These are phyloP conservation scores for Tetracladium setigerum DNA, from an alignment of 495 filamentous ascomycete species.

Conservation along the genomic window DNA sequence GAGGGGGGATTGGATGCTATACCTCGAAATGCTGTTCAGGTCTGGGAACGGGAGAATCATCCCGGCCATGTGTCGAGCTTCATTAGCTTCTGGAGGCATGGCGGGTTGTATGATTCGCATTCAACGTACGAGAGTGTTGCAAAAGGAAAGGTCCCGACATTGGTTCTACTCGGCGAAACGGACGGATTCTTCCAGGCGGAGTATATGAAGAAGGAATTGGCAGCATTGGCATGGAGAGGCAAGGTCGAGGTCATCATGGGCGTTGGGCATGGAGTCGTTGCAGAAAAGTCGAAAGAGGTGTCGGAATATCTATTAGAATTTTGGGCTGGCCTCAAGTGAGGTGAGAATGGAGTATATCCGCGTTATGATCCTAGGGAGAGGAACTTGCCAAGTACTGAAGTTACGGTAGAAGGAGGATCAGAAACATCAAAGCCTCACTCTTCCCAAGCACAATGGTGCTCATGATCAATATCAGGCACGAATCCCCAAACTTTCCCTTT, in stretches of 20 bases:
- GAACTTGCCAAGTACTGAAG: too few species aligned
- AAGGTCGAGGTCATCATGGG: slow-evolving; percentile 22
- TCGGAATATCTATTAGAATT: slow-evolving; percentile 9
- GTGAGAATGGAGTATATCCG: too few species aligned
- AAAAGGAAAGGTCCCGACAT: slow-evolving; percentile 15
- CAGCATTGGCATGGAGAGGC: slow-evolving; percentile 6
- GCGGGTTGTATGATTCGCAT: slow-evolving; percentile 32
- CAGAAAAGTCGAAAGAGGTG: slow-evolving; percentile 19
- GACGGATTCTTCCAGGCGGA: slow-evolving; percentile 28
- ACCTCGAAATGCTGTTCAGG: slow-evolving; percentile 28
- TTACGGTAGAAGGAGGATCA: too few species aligned
- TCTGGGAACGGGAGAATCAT: slow-evolving; percentile 37
- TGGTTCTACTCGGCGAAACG: slow-evolving; percentile 33
- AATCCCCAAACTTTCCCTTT: too few species aligned
- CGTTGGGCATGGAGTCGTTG: slow-evolving; percentile 25
- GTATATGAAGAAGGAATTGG: slow-evolving; percentile 5
- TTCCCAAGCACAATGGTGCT: too few species aligned
- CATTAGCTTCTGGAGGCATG: slow-evolving; percentile 34
- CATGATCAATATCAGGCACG: too few species aligned
- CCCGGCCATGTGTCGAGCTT: slow-evolving; percentile 34
- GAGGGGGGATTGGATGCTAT: slow-evolving; percentile 33
- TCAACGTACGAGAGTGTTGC: slow-evolving; percentile 28
- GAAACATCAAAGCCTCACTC: too few species aligned
- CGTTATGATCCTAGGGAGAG: too few species aligned
- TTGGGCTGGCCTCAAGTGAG: not conserved